Conservation (phyloP, 805 yeast species). For the Kluyveromyces nonfermentans region DNA sequence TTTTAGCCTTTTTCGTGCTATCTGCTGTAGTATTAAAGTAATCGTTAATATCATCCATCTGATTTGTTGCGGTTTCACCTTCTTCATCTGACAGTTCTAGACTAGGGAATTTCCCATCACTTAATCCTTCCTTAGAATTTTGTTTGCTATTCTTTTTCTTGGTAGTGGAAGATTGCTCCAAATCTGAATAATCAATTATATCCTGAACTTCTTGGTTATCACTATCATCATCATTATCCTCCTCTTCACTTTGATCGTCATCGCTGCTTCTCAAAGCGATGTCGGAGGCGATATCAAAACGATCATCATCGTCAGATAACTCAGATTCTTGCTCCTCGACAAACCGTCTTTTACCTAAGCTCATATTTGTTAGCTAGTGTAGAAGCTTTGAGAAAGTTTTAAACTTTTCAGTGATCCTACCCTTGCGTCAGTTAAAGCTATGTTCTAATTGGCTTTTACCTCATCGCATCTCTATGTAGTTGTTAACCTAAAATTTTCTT, state of each 20-base stretch:
- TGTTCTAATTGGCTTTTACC: neutral
- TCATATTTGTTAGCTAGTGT: slow-evolving; percentile 5
- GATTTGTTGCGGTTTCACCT: slow-evolving; percentile 29
- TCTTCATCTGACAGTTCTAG: slow-evolving; percentile 48
- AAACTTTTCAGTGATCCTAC: neutral
- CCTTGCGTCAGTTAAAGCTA: neutral
- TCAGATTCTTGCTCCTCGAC: slow-evolving; percentile 4
- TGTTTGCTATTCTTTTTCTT: slow-evolving; percentile 9
- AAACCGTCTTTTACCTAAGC: neutral
- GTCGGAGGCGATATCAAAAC: slow-evolving; percentile 51
- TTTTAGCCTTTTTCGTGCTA: slow-evolving; percentile 34
- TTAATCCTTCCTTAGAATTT: slow-evolving; percentile 6
- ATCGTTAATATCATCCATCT: slow-evolving; percentile 39
- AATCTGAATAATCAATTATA: slow-evolving; percentile 42
- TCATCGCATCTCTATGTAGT: slow-evolving; percentile 1
- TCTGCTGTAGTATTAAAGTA: slow-evolving; percentile 31
- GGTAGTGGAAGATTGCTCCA: slow-evolving; percentile 32
- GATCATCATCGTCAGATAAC: slow-evolving; percentile 30
- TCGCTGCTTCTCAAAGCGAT: slow-evolving; percentile 34
- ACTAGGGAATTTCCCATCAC: slow-evolving; percentile 33
- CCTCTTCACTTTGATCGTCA: slow-evolving; percentile 31
- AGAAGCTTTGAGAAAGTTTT: neutral
- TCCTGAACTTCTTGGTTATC: slow-evolving; percentile 38
- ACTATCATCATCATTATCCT: slow-evolving; percentile 26
- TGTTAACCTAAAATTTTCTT: neutral